Percentiles rank a stretch among this genome's conserved stretches.
Conservation (phyloP, 768 basidiomycete species). For the Termitomyces sp. region DNA sequence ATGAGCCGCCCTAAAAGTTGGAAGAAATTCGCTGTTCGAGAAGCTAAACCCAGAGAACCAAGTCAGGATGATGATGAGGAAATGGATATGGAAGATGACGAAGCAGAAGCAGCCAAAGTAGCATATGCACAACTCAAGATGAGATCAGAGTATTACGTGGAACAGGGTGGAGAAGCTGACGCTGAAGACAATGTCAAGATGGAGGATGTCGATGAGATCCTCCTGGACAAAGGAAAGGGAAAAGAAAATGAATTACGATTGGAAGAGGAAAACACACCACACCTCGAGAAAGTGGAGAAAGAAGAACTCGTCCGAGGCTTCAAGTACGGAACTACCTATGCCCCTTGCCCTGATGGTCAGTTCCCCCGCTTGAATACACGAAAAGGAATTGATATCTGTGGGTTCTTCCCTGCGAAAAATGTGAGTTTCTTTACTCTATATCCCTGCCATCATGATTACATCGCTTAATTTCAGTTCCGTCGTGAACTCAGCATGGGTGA, state of each 20-base stretch:
- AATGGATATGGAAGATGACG: conserved; percentile 29
- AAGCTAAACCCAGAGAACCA: conserved; percentile 14
- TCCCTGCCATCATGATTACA: not conserved
- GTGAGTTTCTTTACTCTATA: conserved; percentile 31
- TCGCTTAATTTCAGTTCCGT: conserved; percentile 51
- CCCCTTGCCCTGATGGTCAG: conserved; percentile 80
- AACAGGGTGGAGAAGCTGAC: conserved; percentile 34
- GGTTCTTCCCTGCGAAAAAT: conserved; percentile 67
- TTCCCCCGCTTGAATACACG: conserved; percentile 69
- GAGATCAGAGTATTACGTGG: conserved; percentile 53
- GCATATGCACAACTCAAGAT: conserved; percentile 39
- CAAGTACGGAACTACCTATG: conserved; percentile 88
- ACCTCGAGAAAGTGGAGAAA: conserved; percentile 58
- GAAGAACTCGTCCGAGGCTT: conserved; percentile 78
- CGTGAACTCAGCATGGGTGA: conserved; percentile 82
- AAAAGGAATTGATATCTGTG: conserved; percentile 85
- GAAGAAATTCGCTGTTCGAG: conserved; percentile 65
- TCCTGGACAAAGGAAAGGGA: conserved; percentile 18
- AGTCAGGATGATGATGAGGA: conserved; percentile 21
- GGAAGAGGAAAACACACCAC: conserved; percentile 27
- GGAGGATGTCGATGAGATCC: conserved; percentile 28
- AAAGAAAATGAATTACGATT: conserved; percentile 17
- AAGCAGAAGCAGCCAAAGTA: conserved; percentile 24
- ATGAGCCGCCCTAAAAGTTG: conserved; percentile 62
- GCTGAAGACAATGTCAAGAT: conserved; percentile 35